Percentiles rank a stretch among this genome's conserved stretches.
These are phyloP conservation scores for Pichia sp. DNA, from an alignment of 1,139 yeast genomes.

Conservation along the genomic window DNA sequence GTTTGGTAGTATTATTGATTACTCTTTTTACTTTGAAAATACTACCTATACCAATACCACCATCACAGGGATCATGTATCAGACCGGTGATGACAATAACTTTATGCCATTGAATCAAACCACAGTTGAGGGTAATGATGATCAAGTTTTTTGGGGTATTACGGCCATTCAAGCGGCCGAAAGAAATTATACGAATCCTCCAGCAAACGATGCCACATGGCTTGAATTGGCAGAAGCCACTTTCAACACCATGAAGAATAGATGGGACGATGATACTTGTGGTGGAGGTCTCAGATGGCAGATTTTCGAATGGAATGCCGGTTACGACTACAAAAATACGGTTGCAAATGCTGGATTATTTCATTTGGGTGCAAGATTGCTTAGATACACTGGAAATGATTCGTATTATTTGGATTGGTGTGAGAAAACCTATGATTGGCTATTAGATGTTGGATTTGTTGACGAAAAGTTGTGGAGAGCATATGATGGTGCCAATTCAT, in stretches of 20 bases:
- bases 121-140: conserved; percentile 96
- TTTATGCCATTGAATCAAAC: conserved; percentile 87
- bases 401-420: conserved; percentile 69
- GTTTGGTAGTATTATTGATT: conserved; percentile 81
- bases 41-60: conserved; percentile 55
- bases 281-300: conserved; percentile 85
- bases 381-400: conserved; percentile 57
- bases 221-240: conserved; percentile 64
- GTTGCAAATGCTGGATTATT: conserved; percentile 74
- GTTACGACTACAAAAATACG: conserved; percentile 72
- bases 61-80: conserved; percentile 58
- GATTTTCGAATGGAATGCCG: conserved; percentile 66
- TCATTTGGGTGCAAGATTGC: conserved; percentile 71
- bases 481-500: conserved; percentile 71
- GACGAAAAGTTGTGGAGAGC: conserved; percentile 39
- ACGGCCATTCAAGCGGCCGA: conserved; percentile 91
- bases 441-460: conserved; percentile 47
- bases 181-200: conserved; percentile 75
- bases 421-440: conserved; percentile 52
- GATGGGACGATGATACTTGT: conserved; percentile 66
- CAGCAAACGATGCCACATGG: conserved; percentile 50
- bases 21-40: conserved; percentile 63
- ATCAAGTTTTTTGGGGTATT: conserved; percentile 95
- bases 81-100: conserved; percentile 67
- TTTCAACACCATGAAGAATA: conserved; percentile 61